Percentiles rank a stretch among this genome's conserved stretches.
These are phyloP conservation scores for Bacterosira constricta DNA, from an alignment of 108 stramenopile genomes.

Conservation along the genomic window DNA sequence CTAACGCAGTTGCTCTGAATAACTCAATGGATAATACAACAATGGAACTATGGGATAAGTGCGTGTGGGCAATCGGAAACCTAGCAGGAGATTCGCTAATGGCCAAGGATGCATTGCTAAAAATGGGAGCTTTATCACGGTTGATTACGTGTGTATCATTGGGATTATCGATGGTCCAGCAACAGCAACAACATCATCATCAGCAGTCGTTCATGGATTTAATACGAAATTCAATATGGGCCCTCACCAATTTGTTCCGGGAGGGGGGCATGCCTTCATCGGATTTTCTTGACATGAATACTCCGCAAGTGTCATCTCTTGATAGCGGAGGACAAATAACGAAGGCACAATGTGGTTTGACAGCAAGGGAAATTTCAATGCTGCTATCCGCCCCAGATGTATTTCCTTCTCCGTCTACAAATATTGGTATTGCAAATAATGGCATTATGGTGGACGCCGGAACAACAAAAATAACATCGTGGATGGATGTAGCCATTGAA, in stretches of 20 bases:
- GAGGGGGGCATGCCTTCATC: conserved; percentile 1
- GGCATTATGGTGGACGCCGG: too few relatives aligned
- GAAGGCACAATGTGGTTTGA: background rate
- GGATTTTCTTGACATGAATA: background rate
- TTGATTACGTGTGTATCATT: conserved; percentile 18
- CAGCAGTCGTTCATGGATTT: conserved; percentile 3
- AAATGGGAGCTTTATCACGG: conserved; percentile 8
- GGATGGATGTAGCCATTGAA: conserved; percentile 36
- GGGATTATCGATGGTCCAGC: conserved; percentile 1
- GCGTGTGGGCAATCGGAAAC: conserved; percentile 28
- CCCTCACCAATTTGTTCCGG: conserved; percentile 25
- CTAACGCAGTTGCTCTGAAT: background rate
- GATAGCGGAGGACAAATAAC: background rate
- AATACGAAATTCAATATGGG: conserved; percentile 34
- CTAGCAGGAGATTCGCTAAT: conserved; percentile 24
- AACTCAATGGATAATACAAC: background rate
- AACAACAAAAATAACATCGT: background rate
- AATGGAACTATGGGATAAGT: conserved; percentile 15
- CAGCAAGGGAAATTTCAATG: background rate
- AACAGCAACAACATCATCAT: background rate
- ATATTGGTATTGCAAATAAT: too few relatives aligned
- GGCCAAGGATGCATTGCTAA: conserved; percentile 11
- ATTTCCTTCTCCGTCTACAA: too few relatives aligned
- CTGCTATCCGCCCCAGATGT: conserved; percentile 2
- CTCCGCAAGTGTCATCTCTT: background rate